Evolutionary conservation across 306 rosid genomes (phyloP).

Genomic region (Astragalus glycyphyllos): DNA sequence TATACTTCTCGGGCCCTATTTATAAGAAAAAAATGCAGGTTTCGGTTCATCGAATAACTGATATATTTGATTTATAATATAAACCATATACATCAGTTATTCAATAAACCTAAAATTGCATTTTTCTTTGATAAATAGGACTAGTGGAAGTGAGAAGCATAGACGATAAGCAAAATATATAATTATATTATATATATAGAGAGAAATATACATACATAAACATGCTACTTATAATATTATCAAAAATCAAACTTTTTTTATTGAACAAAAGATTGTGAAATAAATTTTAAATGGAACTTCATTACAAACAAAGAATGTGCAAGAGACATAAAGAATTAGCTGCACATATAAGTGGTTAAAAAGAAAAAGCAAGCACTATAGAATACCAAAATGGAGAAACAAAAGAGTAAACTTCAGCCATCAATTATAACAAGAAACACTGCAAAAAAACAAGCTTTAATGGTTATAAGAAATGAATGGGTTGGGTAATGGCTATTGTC

Average conservation of each 20-base stretch:
- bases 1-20: no score
- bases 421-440: slow-evolving; percentile 3
- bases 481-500: slow-evolving; percentile 15
- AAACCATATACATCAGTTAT: no score
- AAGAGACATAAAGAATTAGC: slow-evolving; percentile 11
- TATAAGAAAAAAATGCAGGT: no score
- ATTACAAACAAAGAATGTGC: background rate
- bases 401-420: background rate
- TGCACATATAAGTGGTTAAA: slow-evolving; percentile 8
- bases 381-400: slow-evolving; percentile 12
- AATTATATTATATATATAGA: no score
- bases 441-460: background rate
- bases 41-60: no score
- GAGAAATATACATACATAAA: no score
- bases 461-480: background rate
- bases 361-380: background rate
- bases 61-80: no score
- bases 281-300: background rate
- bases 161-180: no score
- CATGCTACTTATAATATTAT: no score
- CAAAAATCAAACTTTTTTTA: background rate
- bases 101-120: no score
- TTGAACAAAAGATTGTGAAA: background rate
- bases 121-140: no score
- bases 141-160: no score